Conservation (phyloP, 257 asterid genomes). For the Solanum pinnatisectum region DNA sequence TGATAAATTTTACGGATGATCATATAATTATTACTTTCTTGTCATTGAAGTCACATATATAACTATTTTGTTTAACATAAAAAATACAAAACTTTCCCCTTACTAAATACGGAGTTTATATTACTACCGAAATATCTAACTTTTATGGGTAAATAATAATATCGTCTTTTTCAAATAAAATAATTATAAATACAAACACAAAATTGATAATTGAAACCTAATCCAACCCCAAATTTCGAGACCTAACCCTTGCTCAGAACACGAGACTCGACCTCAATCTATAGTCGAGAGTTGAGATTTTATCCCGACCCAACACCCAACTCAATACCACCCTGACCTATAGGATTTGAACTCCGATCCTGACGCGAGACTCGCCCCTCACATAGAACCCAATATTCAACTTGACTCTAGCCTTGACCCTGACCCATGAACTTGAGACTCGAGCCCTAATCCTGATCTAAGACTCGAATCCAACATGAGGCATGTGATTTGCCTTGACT, state of each 20-base stretch:
- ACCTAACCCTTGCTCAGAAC: no score
- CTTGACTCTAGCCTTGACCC: neutral
- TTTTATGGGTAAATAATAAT: no score
- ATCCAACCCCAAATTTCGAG: rapidly evolving
- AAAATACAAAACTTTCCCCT: no score
- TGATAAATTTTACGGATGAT: no score
- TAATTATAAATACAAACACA: neutral
- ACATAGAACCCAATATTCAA: neutral
- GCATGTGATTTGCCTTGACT: no score
- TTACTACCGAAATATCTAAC: no score
- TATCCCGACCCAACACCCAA: neutral
- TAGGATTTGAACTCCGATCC: neutral
- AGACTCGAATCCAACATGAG: neutral
- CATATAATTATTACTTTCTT: neutral
- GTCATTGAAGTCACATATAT: neutral
- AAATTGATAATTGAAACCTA: neutral
- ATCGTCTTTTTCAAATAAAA: no score
- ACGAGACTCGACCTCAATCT: neutral
- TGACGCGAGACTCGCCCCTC: neutral
- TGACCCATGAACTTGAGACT: neutral
- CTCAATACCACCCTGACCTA: neutral
- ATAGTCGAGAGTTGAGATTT: neutral
- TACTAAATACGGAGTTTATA: no score
- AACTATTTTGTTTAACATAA: neutral
- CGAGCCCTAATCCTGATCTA: neutral